Base-by-base conservation (phyloP, 2,329 filamentous ascomycete species). In the Gremmenia infestans region DNA sequence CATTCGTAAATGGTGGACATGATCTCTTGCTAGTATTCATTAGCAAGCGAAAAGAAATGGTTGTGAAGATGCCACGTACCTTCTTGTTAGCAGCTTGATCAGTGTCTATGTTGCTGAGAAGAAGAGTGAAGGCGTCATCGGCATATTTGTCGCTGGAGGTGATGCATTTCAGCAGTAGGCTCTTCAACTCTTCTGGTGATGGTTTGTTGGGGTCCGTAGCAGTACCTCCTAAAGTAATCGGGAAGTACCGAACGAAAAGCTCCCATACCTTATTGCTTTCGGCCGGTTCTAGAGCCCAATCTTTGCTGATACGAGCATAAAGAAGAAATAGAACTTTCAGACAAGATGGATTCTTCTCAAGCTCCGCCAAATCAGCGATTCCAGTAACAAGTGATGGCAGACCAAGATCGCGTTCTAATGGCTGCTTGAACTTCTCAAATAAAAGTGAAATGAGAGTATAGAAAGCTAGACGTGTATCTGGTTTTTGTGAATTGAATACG, bases 161-260 rank as follows among this genome's bases (percentile, higher is more conserved):
- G 8, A 69, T 62, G 52, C 68, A 70, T 25, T 63, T 35, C 5
- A 59, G 54, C 4, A 69, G 58, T n/a, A 62, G 40, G 3, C 58
- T 39, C 51, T 57, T 59, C 8, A 69, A 49, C 15, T 65, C 55
- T 8, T 65, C 61, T n/a, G 58, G 54, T 1, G 53, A 54, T 1
- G 61, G 62, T 9, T 58, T 57, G 7, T 56, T 55, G 2, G 59
- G 42, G 42, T 63, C 54, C 35, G 47, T 45, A 11, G 50, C 39
- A 12, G 48, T 43, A 4, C 58, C 61, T 14, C 59, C 56, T 8
- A 69, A 48, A 3, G 60, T 67, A 17, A 70, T 63, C 1, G 68
- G 68, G 52, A 63, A 69, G 39, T 68, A 70, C 37, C 67, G 53
- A 12, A 61, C 60, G 39, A 64, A 68, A 1, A 64, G 67, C 6